Evolutionary conservation across 1,284 basidiomycete genomes (phyloP), one percentile per base, ranked within the genome.

Genomic region (Malassezia slooffiae): DNA sequence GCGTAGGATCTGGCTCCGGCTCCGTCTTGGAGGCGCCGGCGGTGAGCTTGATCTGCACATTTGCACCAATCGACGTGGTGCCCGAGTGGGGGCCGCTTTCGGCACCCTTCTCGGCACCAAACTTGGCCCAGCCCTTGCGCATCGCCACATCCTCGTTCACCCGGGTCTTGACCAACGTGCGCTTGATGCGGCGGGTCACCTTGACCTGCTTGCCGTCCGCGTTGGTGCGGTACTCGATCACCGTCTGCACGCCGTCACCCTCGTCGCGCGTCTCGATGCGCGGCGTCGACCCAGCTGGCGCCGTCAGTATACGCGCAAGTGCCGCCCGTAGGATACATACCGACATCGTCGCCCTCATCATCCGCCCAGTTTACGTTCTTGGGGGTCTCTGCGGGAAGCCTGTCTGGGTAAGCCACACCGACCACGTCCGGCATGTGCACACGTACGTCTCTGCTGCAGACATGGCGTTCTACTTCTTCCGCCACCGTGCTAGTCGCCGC

Each of bases 121-220:
- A 99, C 63, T 96, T 97, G 26, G 80, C 68, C 89, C 88, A 95
- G 51, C 79, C 80, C 72, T 93, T 85, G 36, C 91, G 79, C 72
- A 91, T 87, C 0, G 93, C 93, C 6, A 95, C 88, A 16, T 79
- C 77, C 66, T 91, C 88, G 55, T 90, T 86, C 28, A 97, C 93
- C 30, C 87, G 77, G n/a, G 84, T 81, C 70, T 87, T 90, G 68
- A 91, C 82, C 16, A 95, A 75, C 1, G 82, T 84, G 37, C 89
- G 79, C 71, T 85, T 85, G 63, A 84, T 87, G 60, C 81, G 81
- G 52, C 86, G 79, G 11, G 84, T 93, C 58, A 75, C 87, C 76
- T 97, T 97, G 70, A 97, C 81, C 71, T 85, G 88, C 73, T 90
- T 88, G 15, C 88, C 91, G 19, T 90, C 82, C 35, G 96, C 89